Base-by-base conservation (phyloP, 2,329 filamentous ascomycete genomes). In the Celoporthe dispersa region DNA sequence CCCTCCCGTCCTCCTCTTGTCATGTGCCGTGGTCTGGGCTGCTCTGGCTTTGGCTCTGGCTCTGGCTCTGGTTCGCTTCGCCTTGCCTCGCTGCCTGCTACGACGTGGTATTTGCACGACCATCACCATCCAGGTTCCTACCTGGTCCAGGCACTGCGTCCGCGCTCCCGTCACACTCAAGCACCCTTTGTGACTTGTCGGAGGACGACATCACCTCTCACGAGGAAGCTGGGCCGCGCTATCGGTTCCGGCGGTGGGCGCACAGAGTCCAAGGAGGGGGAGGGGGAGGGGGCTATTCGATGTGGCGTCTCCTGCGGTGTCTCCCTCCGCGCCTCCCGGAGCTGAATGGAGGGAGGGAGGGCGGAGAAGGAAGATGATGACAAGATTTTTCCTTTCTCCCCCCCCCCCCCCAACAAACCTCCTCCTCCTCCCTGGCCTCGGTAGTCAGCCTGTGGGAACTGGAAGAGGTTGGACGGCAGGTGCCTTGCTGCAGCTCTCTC, bases 231-330 rank as follows among this genome's bases (percentile, higher is more conserved):
- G 59, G 28, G 35, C 67, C 60, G 59, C 55, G 55, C 64, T 60
- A 39, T 60, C 61, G 44, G 41, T 44, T 33, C 25, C 55, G 11
- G 44, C 22, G 51, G 35, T 41, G 64, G 62, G 62, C 64, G 8
- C 4, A 33, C n/a, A 61, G 39, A 33, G 48, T n/a, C 44, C 8
- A n/a, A 8, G 7, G 44, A n/a, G 22, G 44, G 22, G 8, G 44
- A 16, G 44, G 39, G n/a, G n/a, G 33, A n/a, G 51, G 44, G 44
- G 51, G 64, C 66, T 37, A 70, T 68, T 66, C 62, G 66, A 37
- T 59, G 69, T 70, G 66, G 69, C 69, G 69, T 63, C 69, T 68
- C 22, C 66, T 68, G 69, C 61, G 25, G 69, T 70, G 69, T 44
- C 19, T 28, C 55, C 69, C 53, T 14, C 53, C 25, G 53, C 53